Percentiles rank a stretch among this genome's conserved stretches.
phyloP scores from a whole-genome alignment of 2,329 filamentous ascomycete genomes.

The Fusarium illudens region DNA sequence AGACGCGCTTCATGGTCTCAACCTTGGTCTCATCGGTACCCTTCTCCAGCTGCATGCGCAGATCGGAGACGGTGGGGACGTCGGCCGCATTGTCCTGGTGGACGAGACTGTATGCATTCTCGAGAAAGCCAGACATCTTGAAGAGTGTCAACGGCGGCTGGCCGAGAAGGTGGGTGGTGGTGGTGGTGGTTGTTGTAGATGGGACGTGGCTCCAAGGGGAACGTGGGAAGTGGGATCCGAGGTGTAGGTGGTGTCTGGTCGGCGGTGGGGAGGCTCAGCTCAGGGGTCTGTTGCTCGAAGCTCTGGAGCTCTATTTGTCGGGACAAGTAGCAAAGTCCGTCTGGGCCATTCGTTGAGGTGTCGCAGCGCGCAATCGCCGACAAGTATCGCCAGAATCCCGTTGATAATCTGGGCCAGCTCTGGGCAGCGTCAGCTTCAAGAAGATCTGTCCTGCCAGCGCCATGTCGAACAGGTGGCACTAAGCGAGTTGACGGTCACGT shows the following conservation, averaged over 20 bases:
- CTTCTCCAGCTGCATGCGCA: conserved; percentile 93
- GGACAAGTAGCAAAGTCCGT: conserved; percentile 36
- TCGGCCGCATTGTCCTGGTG: conserved; percentile 97
- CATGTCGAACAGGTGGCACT: conserved; percentile 53
- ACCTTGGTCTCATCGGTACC: conserved; percentile 91
- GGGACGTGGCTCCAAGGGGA: conserved; percentile 43
- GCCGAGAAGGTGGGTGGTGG: conserved; percentile 29
- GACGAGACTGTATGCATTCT: conserved; percentile 95
- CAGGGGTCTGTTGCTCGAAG: conserved; percentile 37
- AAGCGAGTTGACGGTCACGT: conserved; percentile 48
- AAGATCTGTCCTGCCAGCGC: conserved; percentile 50
- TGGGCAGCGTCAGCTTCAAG: conserved; percentile 45
- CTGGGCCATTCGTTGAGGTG: conserved; percentile 44
- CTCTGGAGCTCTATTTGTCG: conserved; percentile 37
- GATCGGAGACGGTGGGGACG: conserved; percentile 86
- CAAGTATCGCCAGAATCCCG: conserved; percentile 42
- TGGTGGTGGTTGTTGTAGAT: conserved; percentile 39
- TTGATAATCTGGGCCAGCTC: conserved; percentile 42
- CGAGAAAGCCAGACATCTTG: conserved; percentile 93
- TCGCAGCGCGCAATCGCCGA: conserved; percentile 43
- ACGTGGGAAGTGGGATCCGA: conserved; percentile 37
- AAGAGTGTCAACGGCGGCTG: conserved; percentile 38
- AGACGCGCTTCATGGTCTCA: conserved; percentile 94
- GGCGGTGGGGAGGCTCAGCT: conserved; percentile 48
- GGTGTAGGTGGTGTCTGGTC: conserved; percentile 40